phyloP scores from a whole-genome alignment of 306 rosid species.

The Gillenia trifoliata region DNA sequence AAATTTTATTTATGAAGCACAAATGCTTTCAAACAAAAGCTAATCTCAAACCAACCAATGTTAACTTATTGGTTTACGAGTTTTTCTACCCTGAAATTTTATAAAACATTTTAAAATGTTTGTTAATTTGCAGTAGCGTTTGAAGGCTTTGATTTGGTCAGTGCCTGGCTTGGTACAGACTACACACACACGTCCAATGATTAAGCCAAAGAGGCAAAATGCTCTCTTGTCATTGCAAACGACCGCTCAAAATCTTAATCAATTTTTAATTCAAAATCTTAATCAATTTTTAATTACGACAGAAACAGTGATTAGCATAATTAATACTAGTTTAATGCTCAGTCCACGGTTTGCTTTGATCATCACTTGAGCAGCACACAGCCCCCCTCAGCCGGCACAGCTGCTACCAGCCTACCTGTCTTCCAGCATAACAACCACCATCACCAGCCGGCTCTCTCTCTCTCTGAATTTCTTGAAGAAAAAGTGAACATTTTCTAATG shows the following conservation, averaged over 20 bases:
- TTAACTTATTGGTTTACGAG: too few relatives aligned
- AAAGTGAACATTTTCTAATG: background rate
- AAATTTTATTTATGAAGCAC: too few relatives aligned
- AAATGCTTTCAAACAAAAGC: too few relatives aligned
- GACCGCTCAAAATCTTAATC: too few relatives aligned
- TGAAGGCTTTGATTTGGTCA: background rate
- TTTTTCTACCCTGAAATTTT: too few relatives aligned
- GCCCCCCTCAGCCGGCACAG: conserved; percentile 44
- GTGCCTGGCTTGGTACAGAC: background rate
- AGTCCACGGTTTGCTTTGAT: conserved; percentile 43
- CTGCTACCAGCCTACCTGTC: conserved; percentile 25
- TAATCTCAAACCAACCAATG: too few relatives aligned
- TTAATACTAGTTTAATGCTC: conserved; percentile 17
- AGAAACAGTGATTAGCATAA: conserved; percentile 10
- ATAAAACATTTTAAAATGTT: background rate
- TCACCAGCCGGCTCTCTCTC: conserved; percentile 17
- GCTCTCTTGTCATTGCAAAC: conserved; percentile 8
- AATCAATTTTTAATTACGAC: background rate
- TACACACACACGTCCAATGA: background rate
- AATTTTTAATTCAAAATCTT: too few relatives aligned
- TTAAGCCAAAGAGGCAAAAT: conserved; percentile 6
- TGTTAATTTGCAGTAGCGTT: background rate
- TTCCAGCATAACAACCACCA: background rate
- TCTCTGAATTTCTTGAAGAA: conserved; percentile 6
- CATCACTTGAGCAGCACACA: conserved; percentile 21